A percentile compares a stretch with the other conserved stretches of the same genome.
phyloP scores from a whole-genome alignment of 768 basidiomycete genomes.

The Russula foetens region DNA sequence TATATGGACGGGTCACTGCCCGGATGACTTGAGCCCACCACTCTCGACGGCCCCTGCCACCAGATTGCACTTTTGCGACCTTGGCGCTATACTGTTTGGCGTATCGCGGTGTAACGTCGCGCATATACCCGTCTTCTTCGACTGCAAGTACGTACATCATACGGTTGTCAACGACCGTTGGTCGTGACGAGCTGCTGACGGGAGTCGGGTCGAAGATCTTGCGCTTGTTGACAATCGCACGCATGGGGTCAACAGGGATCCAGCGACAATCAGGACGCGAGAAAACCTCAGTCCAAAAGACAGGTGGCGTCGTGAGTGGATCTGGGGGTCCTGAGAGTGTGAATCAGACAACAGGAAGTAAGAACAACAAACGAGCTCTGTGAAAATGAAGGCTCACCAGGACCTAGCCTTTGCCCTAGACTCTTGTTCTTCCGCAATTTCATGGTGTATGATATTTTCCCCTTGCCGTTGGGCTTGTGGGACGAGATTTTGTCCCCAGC shows the following conservation, averaged over 20 bases:
- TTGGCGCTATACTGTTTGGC: conserved; percentile 73
- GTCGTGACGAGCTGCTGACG: conserved; percentile 11
- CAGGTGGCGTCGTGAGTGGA: conserved; percentile 63
- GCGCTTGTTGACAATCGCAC: conserved; percentile 71
- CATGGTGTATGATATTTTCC: conserved; percentile 50
- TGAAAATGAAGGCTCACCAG: conserved; percentile 1
- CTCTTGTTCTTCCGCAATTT: conserved; percentile 49
- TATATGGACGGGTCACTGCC: conserved; percentile 65
- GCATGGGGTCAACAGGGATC: conserved; percentile 88
- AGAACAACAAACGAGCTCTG: neutral
- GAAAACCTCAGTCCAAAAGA: conserved; percentile 97
- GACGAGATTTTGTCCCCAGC: conserved; percentile 21
- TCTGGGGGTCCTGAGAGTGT: conserved; percentile 32
- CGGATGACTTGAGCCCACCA: conserved; percentile 81
- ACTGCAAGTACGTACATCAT: conserved; percentile 91
- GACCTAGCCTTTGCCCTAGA: conserved; percentile 39
- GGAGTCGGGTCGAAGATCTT: conserved; percentile 65
- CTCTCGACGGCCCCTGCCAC: conserved; percentile 56
- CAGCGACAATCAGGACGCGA: conserved; percentile 86
- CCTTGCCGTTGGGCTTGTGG: conserved; percentile 39
- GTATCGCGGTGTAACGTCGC: conserved; percentile 89
- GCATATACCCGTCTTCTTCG: conserved; percentile 89
- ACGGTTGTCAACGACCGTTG: conserved; percentile 53
- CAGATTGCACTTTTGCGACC: conserved; percentile 70
- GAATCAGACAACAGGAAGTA: neutral